Conservation (phyloP, 2,329 filamentous ascomycete genomes). For the Colletotrichum tamarilloi region DNA sequence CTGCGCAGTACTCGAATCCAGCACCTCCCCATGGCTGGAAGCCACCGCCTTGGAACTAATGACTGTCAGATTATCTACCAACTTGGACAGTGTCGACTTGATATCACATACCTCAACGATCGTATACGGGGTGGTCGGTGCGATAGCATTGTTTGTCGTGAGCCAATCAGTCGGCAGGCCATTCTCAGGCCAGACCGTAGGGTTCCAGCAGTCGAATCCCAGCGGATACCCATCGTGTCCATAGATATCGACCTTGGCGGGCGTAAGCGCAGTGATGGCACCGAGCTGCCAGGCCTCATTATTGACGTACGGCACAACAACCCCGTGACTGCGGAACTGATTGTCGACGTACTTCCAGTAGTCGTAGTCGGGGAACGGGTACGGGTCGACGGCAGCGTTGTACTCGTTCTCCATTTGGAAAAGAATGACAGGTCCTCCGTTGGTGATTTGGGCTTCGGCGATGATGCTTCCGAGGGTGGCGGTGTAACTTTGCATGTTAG, state of each 20-base stretch:
- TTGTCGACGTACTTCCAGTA: conserved; percentile 77
- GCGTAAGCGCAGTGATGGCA: conserved; percentile 36
- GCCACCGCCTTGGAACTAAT: conserved; percentile 68
- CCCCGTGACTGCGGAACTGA: conserved; percentile 70
- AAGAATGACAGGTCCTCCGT: conserved; percentile 77
- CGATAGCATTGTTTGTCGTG: conserved; percentile 66
- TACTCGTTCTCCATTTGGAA: conserved; percentile 80
- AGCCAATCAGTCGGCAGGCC: conserved; percentile 69
- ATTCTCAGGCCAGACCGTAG: conserved; percentile 67
- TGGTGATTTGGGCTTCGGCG: conserved; percentile 77
- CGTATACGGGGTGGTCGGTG: conserved; percentile 73
- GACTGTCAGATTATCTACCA: conserved; percentile 40
- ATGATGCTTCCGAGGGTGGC: conserved; percentile 68
- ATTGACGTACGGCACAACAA: conserved; percentile 76
- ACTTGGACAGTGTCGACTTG: conserved; percentile 29
- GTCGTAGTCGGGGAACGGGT: conserved; percentile 66
- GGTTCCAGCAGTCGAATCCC: conserved; percentile 57
- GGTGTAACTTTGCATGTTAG: conserved; percentile 58
- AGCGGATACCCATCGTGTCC: conserved; percentile 62
- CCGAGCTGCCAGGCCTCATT: conserved; percentile 68
- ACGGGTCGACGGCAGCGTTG: conserved; percentile 45
- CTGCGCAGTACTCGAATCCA: conserved; percentile 73
- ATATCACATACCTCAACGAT: conserved; percentile 60
- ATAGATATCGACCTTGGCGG: conserved; percentile 48
- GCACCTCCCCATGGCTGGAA: conserved; percentile 79